These are phyloP conservation scores for Ganoderma multipileum DNA, from an alignment of 1,284 basidiomycete genomes.

Conservation along the genomic window DNA sequence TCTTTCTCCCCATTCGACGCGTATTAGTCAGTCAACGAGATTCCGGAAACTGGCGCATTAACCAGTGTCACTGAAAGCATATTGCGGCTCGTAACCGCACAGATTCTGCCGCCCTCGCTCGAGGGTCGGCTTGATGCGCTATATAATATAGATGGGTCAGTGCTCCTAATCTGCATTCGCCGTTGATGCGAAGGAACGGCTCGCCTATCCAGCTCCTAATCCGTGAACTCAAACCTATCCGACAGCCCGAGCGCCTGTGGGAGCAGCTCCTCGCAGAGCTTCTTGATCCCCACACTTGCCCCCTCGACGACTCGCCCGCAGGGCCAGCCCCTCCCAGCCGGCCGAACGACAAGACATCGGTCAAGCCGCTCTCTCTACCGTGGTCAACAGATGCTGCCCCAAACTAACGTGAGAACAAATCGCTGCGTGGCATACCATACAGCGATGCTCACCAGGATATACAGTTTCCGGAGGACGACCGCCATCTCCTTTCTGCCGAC, in stretches of 20 bases:
- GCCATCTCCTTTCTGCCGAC: too few relatives aligned
- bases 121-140: too few relatives aligned
- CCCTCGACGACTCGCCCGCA: conserved; percentile 51
- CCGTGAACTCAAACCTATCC: conserved; percentile 79
- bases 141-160: too few relatives aligned
- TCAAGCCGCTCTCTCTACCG: conserved; percentile 59
- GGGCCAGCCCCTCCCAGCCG: conserved; percentile 41
- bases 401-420: too few relatives aligned
- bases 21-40: too few relatives aligned
- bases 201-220: conserved; percentile 83
- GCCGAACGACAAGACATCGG: conserved; percentile 64
- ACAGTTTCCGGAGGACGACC: conserved; percentile 50
- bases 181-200: too few relatives aligned
- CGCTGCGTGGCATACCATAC: background rate
- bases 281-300: conserved; percentile 59
- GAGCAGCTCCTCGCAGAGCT: conserved; percentile 58
- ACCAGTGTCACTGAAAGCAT: too few relatives aligned
- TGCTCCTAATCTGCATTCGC: too few relatives aligned
- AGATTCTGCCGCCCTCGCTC: too few relatives aligned
- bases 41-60: too few relatives aligned
- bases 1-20: too few relatives aligned
- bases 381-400: conserved; percentile 66
- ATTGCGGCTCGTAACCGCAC: too few relatives aligned
- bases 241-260: conserved; percentile 75
- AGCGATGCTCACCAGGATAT: conserved; percentile 55